Evolutionary conservation across 139 green algal genomes (phyloP).

Genomic region (Closterium sp.): DNA sequence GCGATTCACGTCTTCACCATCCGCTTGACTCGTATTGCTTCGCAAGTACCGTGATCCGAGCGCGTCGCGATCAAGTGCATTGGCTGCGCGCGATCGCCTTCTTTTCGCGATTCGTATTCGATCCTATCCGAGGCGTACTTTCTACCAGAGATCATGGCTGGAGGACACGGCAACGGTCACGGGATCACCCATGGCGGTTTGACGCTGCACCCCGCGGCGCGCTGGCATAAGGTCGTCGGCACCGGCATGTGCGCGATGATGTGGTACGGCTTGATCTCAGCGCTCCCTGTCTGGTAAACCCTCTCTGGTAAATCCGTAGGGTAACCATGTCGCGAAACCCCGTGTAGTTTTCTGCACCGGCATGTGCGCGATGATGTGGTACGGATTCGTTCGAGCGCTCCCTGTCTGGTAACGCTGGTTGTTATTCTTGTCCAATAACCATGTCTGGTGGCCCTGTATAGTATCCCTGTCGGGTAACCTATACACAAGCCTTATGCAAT

Average conservation of each 20-base stretch:
- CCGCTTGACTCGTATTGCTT: neutral
- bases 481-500: neutral
- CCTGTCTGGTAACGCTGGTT: neutral
- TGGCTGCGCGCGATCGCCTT: neutral
- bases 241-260: slow-evolving; percentile 66
- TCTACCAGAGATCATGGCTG: slow-evolving; percentile 9
- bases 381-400: neutral
- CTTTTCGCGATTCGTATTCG: neutral
- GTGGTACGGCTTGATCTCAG: slow-evolving; percentile 50
- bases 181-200: slow-evolving; percentile 66
- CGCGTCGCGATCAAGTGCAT: neutral
- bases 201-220: slow-evolving; percentile 63
- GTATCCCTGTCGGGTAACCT: too few species aligned
- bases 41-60: neutral
- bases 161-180: slow-evolving; percentile 12
- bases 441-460: neutral
- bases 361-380: slow-evolving; percentile 71
- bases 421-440: neutral
- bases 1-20: neutral
- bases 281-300: too few species aligned
- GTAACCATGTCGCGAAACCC: too few species aligned
- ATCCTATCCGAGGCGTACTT: neutral
- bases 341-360: slow-evolving; percentile 41
- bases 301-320: too few species aligned
- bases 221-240: slow-evolving; percentile 59